Conservation (phyloP, 495 filamentous ascomycete genomes). For the Aspergillus egyptiacus region DNA sequence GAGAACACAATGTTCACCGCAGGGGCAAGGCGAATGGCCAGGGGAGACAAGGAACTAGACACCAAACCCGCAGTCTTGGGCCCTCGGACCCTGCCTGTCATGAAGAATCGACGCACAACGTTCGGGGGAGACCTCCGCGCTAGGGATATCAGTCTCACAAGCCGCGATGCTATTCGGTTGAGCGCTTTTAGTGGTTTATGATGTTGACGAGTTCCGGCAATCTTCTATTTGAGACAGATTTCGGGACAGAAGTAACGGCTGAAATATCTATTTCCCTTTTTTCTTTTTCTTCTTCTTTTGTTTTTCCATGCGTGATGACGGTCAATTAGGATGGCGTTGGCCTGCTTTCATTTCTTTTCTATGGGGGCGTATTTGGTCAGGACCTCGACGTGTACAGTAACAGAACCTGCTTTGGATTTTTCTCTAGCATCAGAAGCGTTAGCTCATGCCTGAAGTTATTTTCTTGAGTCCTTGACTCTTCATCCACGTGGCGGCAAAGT, state of each 20-base stretch:
- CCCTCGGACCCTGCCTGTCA: constrained; percentile 59
- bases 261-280: constrained; percentile 8
- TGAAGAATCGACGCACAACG: constrained; percentile 53
- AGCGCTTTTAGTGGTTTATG: constrained; percentile 31
- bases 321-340: constrained; percentile 27
- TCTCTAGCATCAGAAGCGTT: not conserved
- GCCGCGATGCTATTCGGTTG: constrained; percentile 41
- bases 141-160: constrained; percentile 37
- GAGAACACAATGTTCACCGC: constrained; percentile 61
- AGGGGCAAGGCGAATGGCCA: constrained; percentile 66
- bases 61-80: constrained; percentile 55
- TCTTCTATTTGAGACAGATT: no score
- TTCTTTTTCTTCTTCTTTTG: constrained; percentile 15
- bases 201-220: constrained; percentile 16
- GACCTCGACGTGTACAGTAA: constrained; percentile 37
- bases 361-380: constrained; percentile 16
- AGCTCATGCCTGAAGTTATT: not conserved
- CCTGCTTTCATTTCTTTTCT: constrained; percentile 13
- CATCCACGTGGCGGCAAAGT: no score
- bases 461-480: not conserved
- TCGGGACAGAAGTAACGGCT: no score
- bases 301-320: constrained; percentile 17
- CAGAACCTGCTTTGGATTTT: constrained; percentile 11
- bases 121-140: constrained; percentile 46
- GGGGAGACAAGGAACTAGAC: constrained; percentile 53